Evolutionary conservation across 2,329 filamentous ascomycete genomes (phyloP).

Genomic region (Penicillium aurantiogriseum): DNA sequence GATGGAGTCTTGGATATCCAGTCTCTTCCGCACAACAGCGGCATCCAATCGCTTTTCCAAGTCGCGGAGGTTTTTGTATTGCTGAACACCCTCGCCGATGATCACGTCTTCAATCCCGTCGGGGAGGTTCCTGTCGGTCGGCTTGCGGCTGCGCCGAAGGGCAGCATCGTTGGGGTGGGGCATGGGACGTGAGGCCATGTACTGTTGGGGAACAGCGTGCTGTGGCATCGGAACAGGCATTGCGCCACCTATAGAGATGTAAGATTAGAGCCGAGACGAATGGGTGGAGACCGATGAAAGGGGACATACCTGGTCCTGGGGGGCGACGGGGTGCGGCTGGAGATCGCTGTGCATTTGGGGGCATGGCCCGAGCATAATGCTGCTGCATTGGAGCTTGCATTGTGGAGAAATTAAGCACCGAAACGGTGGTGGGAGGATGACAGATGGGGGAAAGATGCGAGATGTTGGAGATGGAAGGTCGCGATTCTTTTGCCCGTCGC

Average conservation of each 20-base stretch:
- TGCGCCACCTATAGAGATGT: constrained; percentile 22
- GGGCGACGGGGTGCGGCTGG: constrained; percentile 44
- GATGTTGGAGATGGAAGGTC: constrained; percentile 28
- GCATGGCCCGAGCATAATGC: constrained; percentile 43
- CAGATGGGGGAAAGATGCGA: constrained; percentile 21
- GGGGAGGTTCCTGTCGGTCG: constrained; percentile 91
- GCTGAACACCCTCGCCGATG: constrained; percentile 75
- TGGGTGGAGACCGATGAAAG: constrained; percentile 14
- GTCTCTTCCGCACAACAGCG: constrained; percentile 86
- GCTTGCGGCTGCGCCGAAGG: constrained; percentile 80
- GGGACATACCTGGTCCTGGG: constrained; percentile 39
- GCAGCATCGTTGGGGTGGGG: constrained; percentile 48
- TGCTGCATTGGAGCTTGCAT: constrained; percentile 45
- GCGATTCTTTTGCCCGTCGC: constrained; percentile 37
- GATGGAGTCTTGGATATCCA: constrained; percentile 83
- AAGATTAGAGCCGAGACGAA: constrained; percentile 10
- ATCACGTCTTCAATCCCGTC: constrained; percentile 82
- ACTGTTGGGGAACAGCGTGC: constrained; percentile 40
- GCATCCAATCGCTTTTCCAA: constrained; percentile 86
- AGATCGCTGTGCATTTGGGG: constrained; percentile 41
- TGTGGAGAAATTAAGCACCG: constrained; percentile 15
- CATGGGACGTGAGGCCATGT: constrained; percentile 38
- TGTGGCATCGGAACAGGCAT: constrained; percentile 40
- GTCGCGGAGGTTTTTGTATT: constrained; percentile 81
- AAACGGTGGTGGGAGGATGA: constrained; percentile 11